Conservation (phyloP, 2,329 filamentous ascomycete genomes). For the Pseudogymnoascus sp. region DNA sequence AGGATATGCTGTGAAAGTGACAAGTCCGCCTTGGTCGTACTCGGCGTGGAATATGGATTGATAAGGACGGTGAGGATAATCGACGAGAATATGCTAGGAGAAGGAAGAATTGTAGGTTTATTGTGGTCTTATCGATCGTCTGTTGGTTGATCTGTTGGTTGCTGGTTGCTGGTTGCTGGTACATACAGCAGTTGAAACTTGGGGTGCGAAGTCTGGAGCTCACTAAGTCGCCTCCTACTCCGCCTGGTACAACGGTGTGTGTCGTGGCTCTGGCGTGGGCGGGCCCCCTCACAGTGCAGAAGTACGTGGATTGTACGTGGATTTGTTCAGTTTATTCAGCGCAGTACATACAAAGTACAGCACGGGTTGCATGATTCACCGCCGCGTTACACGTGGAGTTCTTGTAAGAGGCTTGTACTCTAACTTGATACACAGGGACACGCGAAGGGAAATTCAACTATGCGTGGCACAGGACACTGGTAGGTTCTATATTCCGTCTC, state of each 20-base stretch:
- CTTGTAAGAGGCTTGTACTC: neutral
- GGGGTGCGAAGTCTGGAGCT: neutral
- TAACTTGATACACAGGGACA: neutral
- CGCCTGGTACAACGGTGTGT: neutral
- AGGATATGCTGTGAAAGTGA: neutral
- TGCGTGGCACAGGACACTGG: neutral
- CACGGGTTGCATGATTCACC: neutral
- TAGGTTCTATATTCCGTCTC: neutral
- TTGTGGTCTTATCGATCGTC: neutral
- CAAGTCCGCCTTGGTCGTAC: neutral
- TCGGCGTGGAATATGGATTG: neutral
- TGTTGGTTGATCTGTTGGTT: neutral
- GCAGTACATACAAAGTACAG: neutral
- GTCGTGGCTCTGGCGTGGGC: neutral
- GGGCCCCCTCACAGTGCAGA: neutral
- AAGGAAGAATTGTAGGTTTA: neutral
- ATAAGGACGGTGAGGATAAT: too few relatives aligned
- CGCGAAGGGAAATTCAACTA: neutral
- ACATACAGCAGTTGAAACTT: neutral
- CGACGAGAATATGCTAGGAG: too few relatives aligned
- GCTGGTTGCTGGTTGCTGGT: neutral
- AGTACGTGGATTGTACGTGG: neutral
- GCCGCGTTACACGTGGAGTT: neutral
- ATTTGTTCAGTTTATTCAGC: neutral
- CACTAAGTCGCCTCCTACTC: neutral